Base-by-base conservation (phyloP, 148 eudicot genomes). In the Vaccinium corymbosum region DNA sequence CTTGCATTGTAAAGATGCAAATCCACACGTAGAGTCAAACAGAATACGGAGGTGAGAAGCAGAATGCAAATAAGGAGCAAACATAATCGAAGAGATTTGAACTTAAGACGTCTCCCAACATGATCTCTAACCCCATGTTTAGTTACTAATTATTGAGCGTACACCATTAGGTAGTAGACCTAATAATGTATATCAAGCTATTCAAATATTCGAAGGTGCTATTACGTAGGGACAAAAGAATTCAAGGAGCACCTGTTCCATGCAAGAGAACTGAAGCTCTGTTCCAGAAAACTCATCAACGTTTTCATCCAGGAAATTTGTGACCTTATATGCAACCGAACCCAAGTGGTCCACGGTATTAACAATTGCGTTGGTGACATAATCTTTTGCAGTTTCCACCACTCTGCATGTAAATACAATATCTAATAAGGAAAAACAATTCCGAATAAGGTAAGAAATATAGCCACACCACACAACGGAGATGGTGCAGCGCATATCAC, bases 321-420 rank as follows among this genome's bases (percentile, higher is more conserved):
- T 86, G 22, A 90, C 80, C 74, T 85, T 89, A 56, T 38, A 78
- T 70, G 93, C 89, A n/a, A 89, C 80, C 82, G 90, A 85, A 29
- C 92, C 92, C 88, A 90, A 86, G 80, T 90, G 92, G 76, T 90
- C 92, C 76, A 90, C 90, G 0, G 90, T 89, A 78, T 78, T 87
- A 16, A 90, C 68, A 10, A 90, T 85, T 71, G 93, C 91, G 25
- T 85, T 87, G 16, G 76, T 85, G 25, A 83, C 85, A 75, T 89
- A 90, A 51, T 89, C 91, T 85, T 89, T 89, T 22, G 87, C 80
- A 25, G 88, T 86, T 62, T 88, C 90, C 12, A 89, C 72, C 83
- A 90, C 87, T 17, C 93, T 90, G 76, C 38, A 80, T 25, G 27
- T 56, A 42, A 78, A 49, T 46, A 35, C 3, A 84, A 62, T 81